Conservation (phyloP, 2,329 filamentous ascomycete species). For the Fusarium phyllophilum region DNA sequence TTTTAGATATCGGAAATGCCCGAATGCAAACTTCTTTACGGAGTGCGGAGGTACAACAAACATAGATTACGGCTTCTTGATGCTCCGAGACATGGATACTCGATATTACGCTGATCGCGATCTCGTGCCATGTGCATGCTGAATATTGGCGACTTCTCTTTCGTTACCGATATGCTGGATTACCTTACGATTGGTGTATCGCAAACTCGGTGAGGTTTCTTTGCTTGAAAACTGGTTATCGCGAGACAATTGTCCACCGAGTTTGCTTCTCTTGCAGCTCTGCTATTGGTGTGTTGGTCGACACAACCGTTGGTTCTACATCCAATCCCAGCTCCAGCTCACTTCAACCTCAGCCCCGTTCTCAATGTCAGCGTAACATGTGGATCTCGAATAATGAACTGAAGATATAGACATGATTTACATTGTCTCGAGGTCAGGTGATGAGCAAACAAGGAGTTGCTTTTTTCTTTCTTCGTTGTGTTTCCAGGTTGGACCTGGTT, state of each 20-base stretch:
- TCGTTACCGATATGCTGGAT: slow-evolving; percentile 16
- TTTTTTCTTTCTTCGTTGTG: not conserved
- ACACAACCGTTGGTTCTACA: not conserved
- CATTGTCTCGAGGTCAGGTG: slow-evolving; percentile 9
- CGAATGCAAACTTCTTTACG: not conserved
- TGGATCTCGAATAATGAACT: not conserved
- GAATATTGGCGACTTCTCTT: slow-evolving; percentile 14
- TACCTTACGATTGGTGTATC: slow-evolving; percentile 3
- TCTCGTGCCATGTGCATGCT: slow-evolving; percentile 4
- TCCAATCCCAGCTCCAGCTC: slow-evolving; percentile 5
- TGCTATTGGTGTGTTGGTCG: slow-evolving; percentile 31
- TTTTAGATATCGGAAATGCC: not conserved
- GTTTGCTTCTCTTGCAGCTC: slow-evolving; percentile 5
- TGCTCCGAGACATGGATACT: not conserved
- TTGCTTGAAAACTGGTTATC: slow-evolving; percentile 1
- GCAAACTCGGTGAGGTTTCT: not conserved
- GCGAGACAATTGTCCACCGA: slow-evolving; percentile 17
- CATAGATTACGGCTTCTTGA: not conserved
- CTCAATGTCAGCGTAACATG: slow-evolving; percentile 4
- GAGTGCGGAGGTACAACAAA: not conserved
- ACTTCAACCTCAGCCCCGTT: not conserved
- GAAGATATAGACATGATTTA: not conserved
- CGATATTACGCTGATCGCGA: slow-evolving; percentile 4
- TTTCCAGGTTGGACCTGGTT: not conserved
- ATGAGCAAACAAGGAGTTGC: not conserved